Evolutionary conservation across 768 basidiomycete species (phyloP).

Genomic region (Pulveroboletus sp.): DNA sequence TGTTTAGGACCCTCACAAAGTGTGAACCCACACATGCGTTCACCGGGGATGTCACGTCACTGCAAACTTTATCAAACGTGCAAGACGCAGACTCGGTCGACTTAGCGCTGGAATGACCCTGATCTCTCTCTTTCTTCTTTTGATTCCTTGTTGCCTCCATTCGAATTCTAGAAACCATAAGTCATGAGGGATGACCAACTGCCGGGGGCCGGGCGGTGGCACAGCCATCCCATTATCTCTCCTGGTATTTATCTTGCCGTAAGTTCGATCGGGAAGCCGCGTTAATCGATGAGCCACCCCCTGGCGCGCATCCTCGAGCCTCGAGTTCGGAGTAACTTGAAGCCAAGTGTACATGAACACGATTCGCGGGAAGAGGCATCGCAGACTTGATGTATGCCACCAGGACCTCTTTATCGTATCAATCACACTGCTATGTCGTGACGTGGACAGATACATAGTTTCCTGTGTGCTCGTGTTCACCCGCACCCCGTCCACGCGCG

Average conservation of each 20-base stretch:
- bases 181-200: not conserved
- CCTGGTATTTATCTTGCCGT: slow-evolving; percentile 16
- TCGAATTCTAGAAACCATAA: slow-evolving; percentile 9
- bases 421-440: not conserved
- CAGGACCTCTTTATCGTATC: not conserved
- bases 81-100: too few relatives aligned
- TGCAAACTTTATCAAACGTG: not conserved
- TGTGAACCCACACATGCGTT: slow-evolving; percentile 12
- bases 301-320: slow-evolving; percentile 6
- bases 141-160: too few relatives aligned
- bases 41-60: slow-evolving; percentile 9
- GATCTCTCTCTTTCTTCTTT: too few relatives aligned
- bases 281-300: slow-evolving; percentile 4
- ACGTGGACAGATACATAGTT: not conserved
- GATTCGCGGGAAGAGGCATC: slow-evolving; percentile 1
- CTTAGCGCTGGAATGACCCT: too few relatives aligned
- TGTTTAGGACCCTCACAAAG: slow-evolving; percentile 1
- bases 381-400: not conserved
- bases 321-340: not conserved
- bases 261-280: slow-evolving; percentile 11
- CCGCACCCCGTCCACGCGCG: slow-evolving; percentile 1
- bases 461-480: not conserved
- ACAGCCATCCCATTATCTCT: slow-evolving; percentile 13
- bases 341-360: not conserved
- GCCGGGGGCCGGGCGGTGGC: slow-evolving; percentile 1